Conservation (phyloP, 2,329 filamentous ascomycete species). For the Ceratocystis ficicola region DNA sequence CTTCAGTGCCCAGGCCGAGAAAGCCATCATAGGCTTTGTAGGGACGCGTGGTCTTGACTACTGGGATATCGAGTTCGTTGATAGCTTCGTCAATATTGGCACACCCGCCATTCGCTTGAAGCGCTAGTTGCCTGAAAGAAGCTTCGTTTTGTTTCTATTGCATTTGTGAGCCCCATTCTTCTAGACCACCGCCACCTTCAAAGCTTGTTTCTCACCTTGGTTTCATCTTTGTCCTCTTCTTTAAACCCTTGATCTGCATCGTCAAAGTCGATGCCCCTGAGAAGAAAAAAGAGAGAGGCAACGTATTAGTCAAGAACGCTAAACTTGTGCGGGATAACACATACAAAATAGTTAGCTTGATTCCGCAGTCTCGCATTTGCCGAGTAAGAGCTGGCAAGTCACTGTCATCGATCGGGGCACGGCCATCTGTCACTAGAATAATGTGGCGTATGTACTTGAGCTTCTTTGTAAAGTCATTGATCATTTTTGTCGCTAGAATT, state of each 20-base stretch:
- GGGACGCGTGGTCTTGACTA: constrained; percentile 62
- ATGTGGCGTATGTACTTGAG: constrained; percentile 73
- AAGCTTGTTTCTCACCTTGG: constrained; percentile 55
- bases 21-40: constrained; percentile 68
- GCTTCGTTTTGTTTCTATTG: constrained; percentile 51
- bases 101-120: constrained; percentile 55
- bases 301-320: neutral
- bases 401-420: constrained; percentile 50
- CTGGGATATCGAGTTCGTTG: constrained; percentile 62
- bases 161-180: neutral
- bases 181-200: neutral
- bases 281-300: neutral
- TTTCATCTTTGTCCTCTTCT: constrained; percentile 66
- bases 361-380: constrained; percentile 63
- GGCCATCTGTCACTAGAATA: constrained; percentile 73
- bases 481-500: constrained; percentile 77
- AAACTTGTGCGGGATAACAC: constrained; percentile 28
- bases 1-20: constrained; percentile 66
- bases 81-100: constrained; percentile 83
- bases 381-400: constrained; percentile 56
- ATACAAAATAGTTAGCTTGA: constrained; percentile 68
- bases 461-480: constrained; percentile 64
- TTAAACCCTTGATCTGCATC: constrained; percentile 81
- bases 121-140: constrained; percentile 53
- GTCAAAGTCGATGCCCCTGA: constrained; percentile 83